Evolutionary conservation across 1,139 yeast species (phyloP).

Genomic region (Trichomonascaceae sp.): DNA sequence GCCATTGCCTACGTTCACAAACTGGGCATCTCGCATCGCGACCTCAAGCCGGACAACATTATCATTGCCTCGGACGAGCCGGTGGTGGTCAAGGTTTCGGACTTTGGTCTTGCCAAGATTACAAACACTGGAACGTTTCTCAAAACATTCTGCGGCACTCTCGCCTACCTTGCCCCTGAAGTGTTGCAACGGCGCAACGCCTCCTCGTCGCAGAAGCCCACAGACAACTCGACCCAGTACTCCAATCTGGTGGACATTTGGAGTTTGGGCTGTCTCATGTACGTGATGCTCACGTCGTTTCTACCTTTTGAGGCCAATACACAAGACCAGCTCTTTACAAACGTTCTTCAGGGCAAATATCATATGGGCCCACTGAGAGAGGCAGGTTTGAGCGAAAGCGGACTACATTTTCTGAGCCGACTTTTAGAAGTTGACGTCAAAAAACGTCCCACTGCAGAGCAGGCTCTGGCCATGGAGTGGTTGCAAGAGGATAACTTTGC

Average conservation of each 20-base stretch:
- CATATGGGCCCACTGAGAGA: conserved; percentile 69
- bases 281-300: conserved; percentile 82
- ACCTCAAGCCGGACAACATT: conserved; percentile 78
- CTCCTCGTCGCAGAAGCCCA: conserved; percentile 14
- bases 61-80: conserved; percentile 86
- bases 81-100: conserved; percentile 78
- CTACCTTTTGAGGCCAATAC: conserved; percentile 88
- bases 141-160: conserved; percentile 83
- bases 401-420: conserved; percentile 52
- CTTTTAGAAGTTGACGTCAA: conserved; percentile 66
- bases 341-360: conserved; percentile 65
- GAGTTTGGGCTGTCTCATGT: conserved; percentile 88
- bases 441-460: conserved; percentile 53
- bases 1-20: conserved; percentile 83
- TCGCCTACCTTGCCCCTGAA: conserved; percentile 92
- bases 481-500: conserved; percentile 23
- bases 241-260: conserved; percentile 89
- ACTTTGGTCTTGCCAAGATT: conserved; percentile 80
- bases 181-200: conserved; percentile 57
- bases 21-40: conserved; percentile 85
- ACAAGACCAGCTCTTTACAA: conserved; percentile 69
- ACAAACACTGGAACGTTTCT: conserved; percentile 64
- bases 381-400: conserved; percentile 47
- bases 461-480: conserved; percentile 67
- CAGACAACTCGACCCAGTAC: conserved; percentile 31